Base-by-base conservation (phyloP, 768 basidiomycete species). In the Podaxis carcinomalis region DNA sequence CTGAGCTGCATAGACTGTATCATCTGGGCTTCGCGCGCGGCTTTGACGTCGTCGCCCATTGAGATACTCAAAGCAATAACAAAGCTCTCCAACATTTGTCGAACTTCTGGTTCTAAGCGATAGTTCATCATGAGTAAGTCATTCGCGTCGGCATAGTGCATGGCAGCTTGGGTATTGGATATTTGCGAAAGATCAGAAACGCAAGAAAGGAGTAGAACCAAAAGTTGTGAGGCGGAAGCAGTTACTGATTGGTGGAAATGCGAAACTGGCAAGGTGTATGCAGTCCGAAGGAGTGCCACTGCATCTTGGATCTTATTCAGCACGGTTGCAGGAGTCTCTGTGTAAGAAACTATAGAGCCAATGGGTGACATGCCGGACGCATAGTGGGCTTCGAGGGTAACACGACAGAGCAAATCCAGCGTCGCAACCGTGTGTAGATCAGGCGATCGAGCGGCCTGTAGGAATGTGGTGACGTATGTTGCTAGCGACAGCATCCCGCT, bases 1-100 rank as follows among this genome's bases (percentile, higher is more conserved):
- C 80, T 74, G 56, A 86, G 68, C 60, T 87, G 88, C 40, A 86
- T 71, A 21, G 75, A 82, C 56, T 89, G 88, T 75, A 89, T 82
- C 72, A 89, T 79, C 61, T 90, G 87, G 14, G 86, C 83, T 72
- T 91, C 88, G 59, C 83, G 77, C n/a, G 85, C 80, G 51, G 78
- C 81, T 68, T 88, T 89, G 25, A 82, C 83, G 59, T 90, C 89
- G 65, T 90, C 88, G 40, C 85, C 86, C 35, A 89, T 77, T 32
- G 85, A 66, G 62, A 87, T 75, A 58, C 82, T 83, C 47, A 91
- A 70, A 4, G 84, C 82, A 39, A 89, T 67, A 3, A 78, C 76
- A 65, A 87, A 86, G 10, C 75, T 75, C 63, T 90, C 88, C 25
- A 91, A 69, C 32, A 81, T 79, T 61, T 83, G 82, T 61, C 84